These are phyloP conservation scores for Thelonectria discophora DNA, from an alignment of 2,329 filamentous ascomycete species.

Conservation along the genomic window DNA sequence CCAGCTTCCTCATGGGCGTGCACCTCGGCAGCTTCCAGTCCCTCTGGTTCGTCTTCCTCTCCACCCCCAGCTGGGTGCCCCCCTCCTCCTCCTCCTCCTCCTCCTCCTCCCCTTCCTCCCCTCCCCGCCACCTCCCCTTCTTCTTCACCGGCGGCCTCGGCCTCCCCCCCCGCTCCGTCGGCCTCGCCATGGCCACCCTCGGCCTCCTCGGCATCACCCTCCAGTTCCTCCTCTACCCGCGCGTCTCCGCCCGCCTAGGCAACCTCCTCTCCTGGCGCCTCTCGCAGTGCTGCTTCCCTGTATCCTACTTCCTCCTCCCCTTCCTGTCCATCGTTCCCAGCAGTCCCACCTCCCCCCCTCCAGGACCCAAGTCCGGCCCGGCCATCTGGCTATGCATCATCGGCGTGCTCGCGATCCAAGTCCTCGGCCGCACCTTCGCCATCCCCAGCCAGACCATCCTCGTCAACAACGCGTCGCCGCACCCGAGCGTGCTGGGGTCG, in stretches of 20 bases:
- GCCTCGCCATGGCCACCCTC: constrained; percentile 80
- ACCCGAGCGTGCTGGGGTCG: constrained; percentile 57
- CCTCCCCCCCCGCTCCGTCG: constrained; percentile 75
- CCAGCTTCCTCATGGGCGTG: constrained; percentile 74
- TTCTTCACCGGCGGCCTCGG: constrained; percentile 79
- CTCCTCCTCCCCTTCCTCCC: constrained; percentile 57
- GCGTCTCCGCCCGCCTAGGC: constrained; percentile 25
- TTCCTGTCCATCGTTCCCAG: constrained; percentile 76
- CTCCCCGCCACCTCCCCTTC: constrained; percentile 57
- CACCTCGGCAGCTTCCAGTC: constrained; percentile 81
- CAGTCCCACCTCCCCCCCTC: constrained; percentile 54
- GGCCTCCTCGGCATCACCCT: constrained; percentile 79
- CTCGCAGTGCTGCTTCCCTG: constrained; percentile 74
- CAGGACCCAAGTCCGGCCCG: constrained; percentile 61
- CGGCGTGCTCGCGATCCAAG: constrained; percentile 69
- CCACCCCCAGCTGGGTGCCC: constrained; percentile 69
- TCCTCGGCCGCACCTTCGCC: constrained; percentile 72
- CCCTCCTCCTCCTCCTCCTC: constrained; percentile 33
- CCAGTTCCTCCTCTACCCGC: constrained; percentile 41
- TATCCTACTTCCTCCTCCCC: constrained; percentile 74
- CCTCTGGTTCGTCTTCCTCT: constrained; percentile 80
- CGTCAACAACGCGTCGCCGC: constrained; percentile 59
- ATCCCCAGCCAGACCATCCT: constrained; percentile 57
- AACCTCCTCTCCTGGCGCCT: constrained; percentile 25
- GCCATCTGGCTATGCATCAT: constrained; percentile 72